Conservation (phyloP, 2,329 filamentous ascomycete genomes). For the Metarhizium guizhouense region DNA sequence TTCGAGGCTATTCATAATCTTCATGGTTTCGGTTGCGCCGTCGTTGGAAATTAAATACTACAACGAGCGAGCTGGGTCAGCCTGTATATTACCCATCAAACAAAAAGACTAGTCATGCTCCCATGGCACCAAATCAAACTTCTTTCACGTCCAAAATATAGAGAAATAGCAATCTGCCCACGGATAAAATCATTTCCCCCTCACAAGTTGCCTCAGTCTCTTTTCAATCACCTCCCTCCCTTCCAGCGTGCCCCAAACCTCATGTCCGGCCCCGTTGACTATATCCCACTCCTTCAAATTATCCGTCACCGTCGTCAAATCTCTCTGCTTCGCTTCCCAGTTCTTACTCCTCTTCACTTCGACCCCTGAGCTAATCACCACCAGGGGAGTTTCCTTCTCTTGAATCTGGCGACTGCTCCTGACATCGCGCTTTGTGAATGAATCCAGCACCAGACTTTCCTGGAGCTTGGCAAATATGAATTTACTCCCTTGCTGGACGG, state of each 20-base stretch:
- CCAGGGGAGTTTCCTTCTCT: slow-evolving; percentile 62
- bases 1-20: too few relatives aligned
- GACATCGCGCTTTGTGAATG: slow-evolving; percentile 77
- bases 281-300: slow-evolving; percentile 80
- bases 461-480: slow-evolving; percentile 86
- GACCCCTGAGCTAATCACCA: slow-evolving; percentile 73
- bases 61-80: too few relatives aligned
- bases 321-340: slow-evolving; percentile 81
- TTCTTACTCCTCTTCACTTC: slow-evolving; percentile 54
- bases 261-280: slow-evolving; percentile 73
- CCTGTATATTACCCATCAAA: neutral
- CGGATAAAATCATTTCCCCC: neutral
- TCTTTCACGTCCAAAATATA: neutral
- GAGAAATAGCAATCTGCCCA: neutral
- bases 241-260: slow-evolving; percentile 71
- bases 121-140: neutral
- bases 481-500: slow-evolving; percentile 71
- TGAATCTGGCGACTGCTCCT: slow-evolving; percentile 72
- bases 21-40: too few relatives aligned
- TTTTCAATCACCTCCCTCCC: slow-evolving; percentile 71
- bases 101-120: neutral
- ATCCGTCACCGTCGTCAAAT: slow-evolving; percentile 70
- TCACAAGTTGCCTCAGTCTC: slow-evolving; percentile 61
- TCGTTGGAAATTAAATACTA: neutral
- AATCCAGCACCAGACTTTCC: slow-evolving; percentile 80